A percentile compares a stretch with the other conserved stretches of the same genome.
phyloP scores from a whole-genome alignment of 352 stramenopile species.

The Phytophthora citrophthora region DNA sequence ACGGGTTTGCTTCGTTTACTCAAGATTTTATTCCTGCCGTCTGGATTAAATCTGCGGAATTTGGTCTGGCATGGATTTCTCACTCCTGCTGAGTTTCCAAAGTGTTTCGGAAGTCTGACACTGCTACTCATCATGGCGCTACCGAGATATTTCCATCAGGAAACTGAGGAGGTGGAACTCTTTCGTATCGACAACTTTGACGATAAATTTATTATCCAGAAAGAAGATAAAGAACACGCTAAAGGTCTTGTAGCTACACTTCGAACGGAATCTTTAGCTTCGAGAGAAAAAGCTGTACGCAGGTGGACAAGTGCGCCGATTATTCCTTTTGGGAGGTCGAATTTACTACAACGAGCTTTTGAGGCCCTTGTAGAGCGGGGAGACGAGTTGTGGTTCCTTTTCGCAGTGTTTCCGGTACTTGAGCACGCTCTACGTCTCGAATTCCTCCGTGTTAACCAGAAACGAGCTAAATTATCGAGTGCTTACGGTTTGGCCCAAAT shows the following conservation, averaged over 20 bases:
- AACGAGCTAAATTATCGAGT: constrained; percentile 32
- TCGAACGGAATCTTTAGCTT: constrained; percentile 1
- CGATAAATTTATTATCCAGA: constrained; percentile 36
- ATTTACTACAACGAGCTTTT: constrained; percentile 47
- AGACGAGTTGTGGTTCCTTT: constrained; percentile 68
- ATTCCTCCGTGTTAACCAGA: constrained; percentile 58
- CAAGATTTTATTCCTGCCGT: constrained; percentile 62
- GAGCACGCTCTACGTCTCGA: constrained; percentile 66
- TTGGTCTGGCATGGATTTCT: constrained; percentile 79
- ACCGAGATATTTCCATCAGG: constrained; percentile 25
- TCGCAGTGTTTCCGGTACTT: constrained; percentile 65
- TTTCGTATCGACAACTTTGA: constrained; percentile 31
- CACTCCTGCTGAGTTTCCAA: constrained; percentile 54
- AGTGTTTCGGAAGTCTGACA: constrained; percentile 61
- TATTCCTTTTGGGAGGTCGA: constrained; percentile 44
- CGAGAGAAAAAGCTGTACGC: constrained; percentile 1
- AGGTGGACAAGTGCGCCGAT: constrained; percentile 35
- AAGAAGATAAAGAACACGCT: not conserved
- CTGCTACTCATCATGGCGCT: constrained; percentile 54
- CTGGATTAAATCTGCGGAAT: constrained; percentile 69
- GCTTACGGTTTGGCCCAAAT: constrained; percentile 61
- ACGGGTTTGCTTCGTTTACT: constrained; percentile 52
- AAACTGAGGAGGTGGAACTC: constrained; percentile 12
- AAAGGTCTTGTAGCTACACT: constrained; percentile 20
- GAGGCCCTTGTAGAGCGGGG: constrained; percentile 17